phyloP scores from a whole-genome alignment of 2,329 filamentous ascomycete genomes.

The Arthroderma uncinatum region DNA sequence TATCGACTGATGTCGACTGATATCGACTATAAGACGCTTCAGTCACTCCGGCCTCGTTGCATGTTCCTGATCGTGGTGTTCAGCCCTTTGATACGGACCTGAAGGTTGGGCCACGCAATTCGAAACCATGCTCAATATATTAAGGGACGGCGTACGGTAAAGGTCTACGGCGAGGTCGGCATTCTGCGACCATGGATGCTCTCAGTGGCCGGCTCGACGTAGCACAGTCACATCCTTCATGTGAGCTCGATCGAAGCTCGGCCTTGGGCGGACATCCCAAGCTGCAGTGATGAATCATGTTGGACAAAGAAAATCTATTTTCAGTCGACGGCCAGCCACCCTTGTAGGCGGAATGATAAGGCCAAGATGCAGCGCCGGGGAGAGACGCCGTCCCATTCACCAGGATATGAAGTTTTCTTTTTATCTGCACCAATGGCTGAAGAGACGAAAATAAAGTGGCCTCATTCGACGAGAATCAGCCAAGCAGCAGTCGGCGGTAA shows the following conservation, averaged over 20 bases:
- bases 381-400: background rate
- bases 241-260: background rate
- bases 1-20: too few relatives aligned
- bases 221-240: conserved; percentile 4
- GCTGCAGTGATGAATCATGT: background rate
- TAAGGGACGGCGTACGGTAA: background rate
- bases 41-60: too few relatives aligned
- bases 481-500: background rate
- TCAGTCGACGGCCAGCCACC: background rate
- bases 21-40: too few relatives aligned
- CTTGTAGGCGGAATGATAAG: background rate
- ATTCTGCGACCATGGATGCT: background rate
- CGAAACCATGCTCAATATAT: too few relatives aligned
- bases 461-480: background rate
- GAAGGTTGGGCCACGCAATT: too few relatives aligned
- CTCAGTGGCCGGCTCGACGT: background rate
- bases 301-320: conserved; percentile 3
- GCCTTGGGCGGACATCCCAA: background rate
- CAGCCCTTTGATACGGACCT: too few relatives aligned
- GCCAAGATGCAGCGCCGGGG: background rate
- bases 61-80: too few relatives aligned
- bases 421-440: background rate
- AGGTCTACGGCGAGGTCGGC: background rate
- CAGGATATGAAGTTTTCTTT: too few relatives aligned
- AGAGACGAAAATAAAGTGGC: background rate